Evolutionary conservation across 805 yeast species (phyloP).

Genomic region (Starmerella sp.): DNA sequence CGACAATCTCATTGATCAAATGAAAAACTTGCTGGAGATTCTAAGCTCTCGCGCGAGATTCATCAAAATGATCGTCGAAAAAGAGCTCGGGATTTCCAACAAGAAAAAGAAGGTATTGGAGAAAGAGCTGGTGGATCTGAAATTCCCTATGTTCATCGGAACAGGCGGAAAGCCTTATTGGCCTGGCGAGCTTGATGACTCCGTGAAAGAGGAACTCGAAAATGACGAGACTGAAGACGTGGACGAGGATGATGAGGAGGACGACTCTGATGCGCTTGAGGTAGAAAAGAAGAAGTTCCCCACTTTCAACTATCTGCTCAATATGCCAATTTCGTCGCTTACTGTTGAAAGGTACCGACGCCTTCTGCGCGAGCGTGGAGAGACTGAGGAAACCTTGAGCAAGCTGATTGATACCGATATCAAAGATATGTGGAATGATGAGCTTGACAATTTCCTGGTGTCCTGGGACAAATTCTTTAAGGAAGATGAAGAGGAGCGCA

Average conservation of each 20-base stretch:
- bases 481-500: conserved; percentile 52
- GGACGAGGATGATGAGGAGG: conserved; percentile 33
- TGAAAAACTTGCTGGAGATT: conserved; percentile 65
- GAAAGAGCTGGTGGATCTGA: conserved; percentile 46
- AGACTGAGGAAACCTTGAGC: conserved; percentile 60
- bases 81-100: conserved; percentile 58
- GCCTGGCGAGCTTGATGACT: conserved; percentile 28
- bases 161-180: conserved; percentile 55
- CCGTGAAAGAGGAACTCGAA: conserved; percentile 28
- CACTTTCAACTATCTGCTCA: conserved; percentile 74
- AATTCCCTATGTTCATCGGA: conserved; percentile 57
- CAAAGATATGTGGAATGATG: conserved; percentile 79
- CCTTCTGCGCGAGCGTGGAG: conserved; percentile 59
- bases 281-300: conserved; percentile 34
- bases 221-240: conserved; percentile 24
- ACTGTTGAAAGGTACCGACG: conserved; percentile 81
- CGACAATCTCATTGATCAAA: conserved; percentile 56
- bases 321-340: conserved; percentile 89
- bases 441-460: conserved; percentile 59
- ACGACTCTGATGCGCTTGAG: conserved; percentile 20
- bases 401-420: conserved; percentile 55
- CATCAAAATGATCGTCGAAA: conserved; percentile 78
- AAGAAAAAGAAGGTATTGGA: conserved; percentile 56
- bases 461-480: conserved; percentile 59
- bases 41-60: conserved; percentile 79